Percentiles rank a stretch among this genome's conserved stretches.
Conservation (phyloP, 768 basidiomycete species). For the Trametes meyenii region DNA sequence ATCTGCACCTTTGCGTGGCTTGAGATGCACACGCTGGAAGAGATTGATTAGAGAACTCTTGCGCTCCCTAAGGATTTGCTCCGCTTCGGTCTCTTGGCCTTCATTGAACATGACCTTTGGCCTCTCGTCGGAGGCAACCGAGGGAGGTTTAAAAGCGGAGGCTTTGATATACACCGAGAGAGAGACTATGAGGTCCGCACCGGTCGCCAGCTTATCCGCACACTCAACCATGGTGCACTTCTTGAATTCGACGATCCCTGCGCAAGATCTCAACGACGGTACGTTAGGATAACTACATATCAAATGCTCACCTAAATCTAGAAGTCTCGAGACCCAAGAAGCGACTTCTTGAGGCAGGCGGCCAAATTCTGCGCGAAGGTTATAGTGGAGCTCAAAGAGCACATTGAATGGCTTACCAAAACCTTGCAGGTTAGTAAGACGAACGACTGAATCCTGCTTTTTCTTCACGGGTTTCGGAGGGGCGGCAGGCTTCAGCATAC, state of each 20-base stretch:
- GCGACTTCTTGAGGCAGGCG: slow-evolving; percentile 71
- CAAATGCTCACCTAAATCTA: slow-evolving; percentile 61
- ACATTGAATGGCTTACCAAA: slow-evolving; percentile 49
- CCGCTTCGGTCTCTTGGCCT: slow-evolving; percentile 77
- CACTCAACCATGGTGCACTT: slow-evolving; percentile 79
- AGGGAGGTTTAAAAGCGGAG: slow-evolving; percentile 62
- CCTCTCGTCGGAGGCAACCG: slow-evolving; percentile 37
- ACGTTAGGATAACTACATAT: neutral
- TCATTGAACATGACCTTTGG: slow-evolving; percentile 62
- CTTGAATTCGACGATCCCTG: slow-evolving; percentile 68
- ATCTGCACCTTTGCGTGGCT: slow-evolving; percentile 45
- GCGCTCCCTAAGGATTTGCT: slow-evolving; percentile 77
- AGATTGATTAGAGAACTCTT: slow-evolving; percentile 74
- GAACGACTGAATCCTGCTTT: slow-evolving; percentile 69
- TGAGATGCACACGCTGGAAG: slow-evolving; percentile 73
- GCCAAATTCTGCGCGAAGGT: slow-evolving; percentile 62
- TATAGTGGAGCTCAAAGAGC: neutral
- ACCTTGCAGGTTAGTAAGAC: slow-evolving; percentile 63
- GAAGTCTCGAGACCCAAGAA: slow-evolving; percentile 71
- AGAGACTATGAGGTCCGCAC: slow-evolving; percentile 76
- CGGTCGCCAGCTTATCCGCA: slow-evolving; percentile 68
- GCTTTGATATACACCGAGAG: slow-evolving; percentile 70
- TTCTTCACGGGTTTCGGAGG: slow-evolving; percentile 50
- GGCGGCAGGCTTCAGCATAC: slow-evolving; percentile 62
- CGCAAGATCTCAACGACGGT: neutral